phyloP scores from a whole-genome alignment of 805 yeast species.

The Yarrowia osloensis region DNA sequence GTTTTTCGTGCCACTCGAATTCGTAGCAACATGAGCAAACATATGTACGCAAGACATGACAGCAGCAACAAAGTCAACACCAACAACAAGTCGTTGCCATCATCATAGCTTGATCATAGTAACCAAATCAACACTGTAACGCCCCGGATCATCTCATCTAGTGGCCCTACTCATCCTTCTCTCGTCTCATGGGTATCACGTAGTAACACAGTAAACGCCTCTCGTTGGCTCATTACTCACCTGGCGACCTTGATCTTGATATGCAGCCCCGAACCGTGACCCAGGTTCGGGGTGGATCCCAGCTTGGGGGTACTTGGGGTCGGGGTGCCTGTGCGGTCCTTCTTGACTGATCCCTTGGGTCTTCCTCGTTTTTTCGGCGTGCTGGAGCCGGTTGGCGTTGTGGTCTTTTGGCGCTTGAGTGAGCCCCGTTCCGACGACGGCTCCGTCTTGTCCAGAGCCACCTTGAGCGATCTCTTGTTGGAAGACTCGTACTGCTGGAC shows the following conservation, averaged over 20 bases:
- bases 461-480: constrained; percentile 21
- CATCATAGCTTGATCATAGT: no score
- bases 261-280: constrained; percentile 8
- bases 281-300: constrained; percentile 31
- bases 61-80: no score
- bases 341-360: constrained; percentile 5
- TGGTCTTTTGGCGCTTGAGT: constrained; percentile 32
- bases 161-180: no score
- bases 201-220: no score
- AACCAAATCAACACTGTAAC: no score
- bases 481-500: constrained; percentile 5
- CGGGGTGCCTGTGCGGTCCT: not conserved
- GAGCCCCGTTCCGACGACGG: constrained; percentile 20
- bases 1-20: no score
- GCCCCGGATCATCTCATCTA: no score
- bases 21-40: no score
- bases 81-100: no score
- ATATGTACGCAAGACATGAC: no score
- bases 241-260: constrained; percentile 28
- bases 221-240: no score
- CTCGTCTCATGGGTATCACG: no score
- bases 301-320: constrained; percentile 8
- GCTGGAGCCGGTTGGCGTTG: not conserved
- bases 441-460: constrained; percentile 24
- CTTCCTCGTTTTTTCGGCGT: constrained; percentile 13